phyloP scores from a whole-genome alignment of 2,329 filamentous ascomycete genomes.

The Blumeriella jaapii region DNA sequence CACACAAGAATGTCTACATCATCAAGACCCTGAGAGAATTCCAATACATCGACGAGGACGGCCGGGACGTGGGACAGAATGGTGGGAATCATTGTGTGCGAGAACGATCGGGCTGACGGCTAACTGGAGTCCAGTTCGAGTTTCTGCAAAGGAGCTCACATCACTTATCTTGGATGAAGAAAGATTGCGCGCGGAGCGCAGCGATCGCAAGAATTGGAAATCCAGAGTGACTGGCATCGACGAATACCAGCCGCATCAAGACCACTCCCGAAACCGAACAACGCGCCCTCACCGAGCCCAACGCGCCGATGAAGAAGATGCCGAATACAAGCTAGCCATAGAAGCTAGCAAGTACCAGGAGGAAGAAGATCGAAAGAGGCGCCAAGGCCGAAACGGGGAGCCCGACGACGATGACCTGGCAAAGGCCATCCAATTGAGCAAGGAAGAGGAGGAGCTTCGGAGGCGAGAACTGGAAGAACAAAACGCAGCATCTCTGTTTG shows the following conservation, averaged over 20 bases:
- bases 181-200: constrained; percentile 76
- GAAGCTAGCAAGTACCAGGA: constrained; percentile 94
- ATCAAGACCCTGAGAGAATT: constrained; percentile 98
- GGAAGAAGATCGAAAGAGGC: constrained; percentile 73
- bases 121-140: constrained; percentile 56
- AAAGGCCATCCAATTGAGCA: constrained; percentile 90
- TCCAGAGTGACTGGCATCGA: constrained; percentile 89
- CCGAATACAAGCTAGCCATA: constrained; percentile 80
- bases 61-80: constrained; percentile 90
- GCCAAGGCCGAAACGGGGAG: constrained; percentile 45
- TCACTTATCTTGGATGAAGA: constrained; percentile 89
- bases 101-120: constrained; percentile 11
- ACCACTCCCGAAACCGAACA: constrained; percentile 32
- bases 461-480: constrained; percentile 76
- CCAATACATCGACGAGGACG: constrained; percentile 91
- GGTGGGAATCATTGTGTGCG: constrained; percentile 42
- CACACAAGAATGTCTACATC: constrained; percentile 94
- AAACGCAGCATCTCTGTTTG: constrained; percentile 81
- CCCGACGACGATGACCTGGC: constrained; percentile 75
- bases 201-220: constrained; percentile 91
- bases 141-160: constrained; percentile 92
- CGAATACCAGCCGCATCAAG: constrained; percentile 49
- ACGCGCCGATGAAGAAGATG: constrained; percentile 67
- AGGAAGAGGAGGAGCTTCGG: constrained; percentile 85
- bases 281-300: constrained; percentile 38